Evolutionary conservation across 139 green algal genomes (phyloP).

Genomic region (Astrephomene gubernaculifera): DNA sequence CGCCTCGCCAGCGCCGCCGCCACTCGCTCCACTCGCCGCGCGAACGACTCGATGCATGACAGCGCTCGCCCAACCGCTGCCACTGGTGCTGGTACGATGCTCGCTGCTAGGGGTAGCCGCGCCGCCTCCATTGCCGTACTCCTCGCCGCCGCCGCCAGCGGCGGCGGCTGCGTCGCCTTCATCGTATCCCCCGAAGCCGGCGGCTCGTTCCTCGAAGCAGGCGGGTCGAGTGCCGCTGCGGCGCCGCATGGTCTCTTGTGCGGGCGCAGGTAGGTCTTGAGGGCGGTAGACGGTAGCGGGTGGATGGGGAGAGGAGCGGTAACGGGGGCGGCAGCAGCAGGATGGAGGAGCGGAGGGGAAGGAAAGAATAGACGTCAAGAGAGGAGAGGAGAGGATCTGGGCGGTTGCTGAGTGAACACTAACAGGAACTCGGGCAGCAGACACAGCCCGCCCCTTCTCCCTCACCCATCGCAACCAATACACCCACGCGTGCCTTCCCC

Average conservation of each 20-base stretch:
- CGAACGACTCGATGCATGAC: too few relatives aligned
- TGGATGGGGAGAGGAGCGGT: neutral
- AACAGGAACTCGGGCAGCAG: too few relatives aligned
- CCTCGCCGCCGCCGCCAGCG: neutral
- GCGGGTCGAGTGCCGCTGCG: neutral
- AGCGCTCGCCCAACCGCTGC: neutral
- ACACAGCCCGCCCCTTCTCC: too few relatives aligned
- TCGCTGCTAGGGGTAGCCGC: too few relatives aligned
- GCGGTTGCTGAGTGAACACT: too few relatives aligned
- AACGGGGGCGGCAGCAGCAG: neutral
- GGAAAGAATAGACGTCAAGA: too few relatives aligned
- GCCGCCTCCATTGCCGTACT: slow-evolving; percentile 3
- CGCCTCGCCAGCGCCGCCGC: neutral
- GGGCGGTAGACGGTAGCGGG: neutral
- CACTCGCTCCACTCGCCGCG: too few relatives aligned
- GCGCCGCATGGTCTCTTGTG: slow-evolving; percentile 4
- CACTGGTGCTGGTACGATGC: neutral
- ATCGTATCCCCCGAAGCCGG: neutral
- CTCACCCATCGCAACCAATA: too few relatives aligned
- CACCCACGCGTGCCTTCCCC: neutral
- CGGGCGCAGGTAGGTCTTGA: neutral
- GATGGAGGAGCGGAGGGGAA: neutral
- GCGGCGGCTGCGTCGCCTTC: neutral
- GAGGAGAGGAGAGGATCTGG: too few relatives aligned
- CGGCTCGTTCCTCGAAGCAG: slow-evolving; percentile 21